Evolutionary conservation across 2,329 filamentous ascomycete species (phyloP).

Genomic region (Endoconidiophora polonica): DNA sequence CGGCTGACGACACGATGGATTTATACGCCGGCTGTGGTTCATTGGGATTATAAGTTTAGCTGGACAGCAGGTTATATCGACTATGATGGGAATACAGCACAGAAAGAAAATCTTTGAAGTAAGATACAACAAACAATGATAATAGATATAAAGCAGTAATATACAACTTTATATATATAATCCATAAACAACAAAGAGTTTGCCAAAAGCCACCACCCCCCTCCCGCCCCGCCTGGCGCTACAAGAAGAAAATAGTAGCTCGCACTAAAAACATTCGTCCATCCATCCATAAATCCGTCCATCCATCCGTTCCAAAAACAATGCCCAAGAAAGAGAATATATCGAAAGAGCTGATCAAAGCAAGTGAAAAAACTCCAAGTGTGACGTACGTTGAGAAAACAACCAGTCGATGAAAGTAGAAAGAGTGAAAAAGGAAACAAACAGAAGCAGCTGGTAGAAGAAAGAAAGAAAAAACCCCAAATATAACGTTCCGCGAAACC

Average conservation of each 20-base stretch:
- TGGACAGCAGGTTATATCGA: not conserved
- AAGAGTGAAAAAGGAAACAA: not conserved
- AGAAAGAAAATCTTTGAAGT: not conserved
- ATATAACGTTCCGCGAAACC: not conserved
- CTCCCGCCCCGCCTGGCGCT: not conserved
- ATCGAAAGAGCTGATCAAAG: too few relatives aligned
- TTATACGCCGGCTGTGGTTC: conserved; percentile 30
- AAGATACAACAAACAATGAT: not conserved
- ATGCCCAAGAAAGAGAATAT: too few relatives aligned
- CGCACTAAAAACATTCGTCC: too few relatives aligned
- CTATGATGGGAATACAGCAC: not conserved
- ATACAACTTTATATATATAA: not conserved
- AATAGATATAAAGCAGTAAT: not conserved
- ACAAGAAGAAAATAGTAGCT: too few relatives aligned
- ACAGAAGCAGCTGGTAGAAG: not conserved
- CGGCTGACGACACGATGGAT: conserved; percentile 34
- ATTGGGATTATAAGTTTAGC: conserved; percentile 19
- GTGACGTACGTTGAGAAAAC: too few relatives aligned
- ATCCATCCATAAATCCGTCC: too few relatives aligned
- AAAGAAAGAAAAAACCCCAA: not conserved
- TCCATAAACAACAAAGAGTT: not conserved
- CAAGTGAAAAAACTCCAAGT: too few relatives aligned
- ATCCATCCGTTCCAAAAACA: too few relatives aligned
- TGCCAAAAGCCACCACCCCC: not conserved
- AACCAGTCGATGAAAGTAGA: not conserved